Base-by-base conservation (phyloP, 23 red algal genomes). In the Cyanidioschyzon merolae region DNA sequence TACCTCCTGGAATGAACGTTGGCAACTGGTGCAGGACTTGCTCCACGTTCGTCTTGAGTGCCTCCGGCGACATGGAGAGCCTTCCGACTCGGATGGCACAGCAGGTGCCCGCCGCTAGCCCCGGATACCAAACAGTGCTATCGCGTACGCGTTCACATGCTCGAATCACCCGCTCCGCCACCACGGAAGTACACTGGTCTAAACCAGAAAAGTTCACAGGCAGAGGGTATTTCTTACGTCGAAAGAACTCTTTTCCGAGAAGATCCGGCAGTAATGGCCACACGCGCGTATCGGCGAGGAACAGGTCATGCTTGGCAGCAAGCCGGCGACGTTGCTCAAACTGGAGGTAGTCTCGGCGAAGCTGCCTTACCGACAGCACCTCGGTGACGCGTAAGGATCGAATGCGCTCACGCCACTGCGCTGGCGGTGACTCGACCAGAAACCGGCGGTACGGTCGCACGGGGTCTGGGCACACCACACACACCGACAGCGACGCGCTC, bases 321-420 rank as follows among this genome's bases (percentile, higher is more conserved):
- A 71, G 32, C 63, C 30, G 16, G 7, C 63, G 63, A 32, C 63
- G 63, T 27, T 32, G 63, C 63, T 25, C 63, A 35, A 32, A 71
- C 12, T 7, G 21, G 12, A 3, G 3, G 29, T 71, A 71, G 63
- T 35, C n/a, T 3, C 32, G n/a, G 29, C 63, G 63, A 25, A 71
- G 63, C n/a, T 71, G n/a, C n/a, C 63, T 7, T 27, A 71, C 63
- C 63, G 63, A 71, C 12, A 71, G 32, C 63, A 71, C 63, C n/a
- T 35, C 3, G 16, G n/a, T 35, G 12, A 71, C 30, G 16, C 3
- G 29, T 27, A 71, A 71, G 16, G 3, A 7, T 25, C 29, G 12
- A 12, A 71, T 71, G 21, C 63, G 63, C n/a, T 71, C 63, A 3
- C 63, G 63, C 21, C 32, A 71, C 32, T 71, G 12, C 12, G 21